These are phyloP conservation scores for Aphanocladium album DNA, from an alignment of 2,329 filamentous ascomycete genomes.

Conservation along the genomic window DNA sequence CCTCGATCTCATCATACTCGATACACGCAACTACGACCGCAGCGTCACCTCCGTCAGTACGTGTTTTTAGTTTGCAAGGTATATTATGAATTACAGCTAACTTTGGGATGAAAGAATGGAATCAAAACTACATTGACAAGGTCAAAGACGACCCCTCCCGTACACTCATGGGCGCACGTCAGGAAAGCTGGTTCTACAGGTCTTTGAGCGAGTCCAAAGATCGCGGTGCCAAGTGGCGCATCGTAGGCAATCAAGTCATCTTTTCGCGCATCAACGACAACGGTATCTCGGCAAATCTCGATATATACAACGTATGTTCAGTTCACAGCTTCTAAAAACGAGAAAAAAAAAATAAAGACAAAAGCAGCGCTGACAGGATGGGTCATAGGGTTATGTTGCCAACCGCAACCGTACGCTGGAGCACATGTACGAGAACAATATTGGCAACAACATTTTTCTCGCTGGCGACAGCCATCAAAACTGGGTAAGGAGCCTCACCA, in stretches of 20 bases:
- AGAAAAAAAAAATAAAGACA: too few relatives aligned
- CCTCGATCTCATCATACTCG: constrained; percentile 63
- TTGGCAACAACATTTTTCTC: constrained; percentile 68
- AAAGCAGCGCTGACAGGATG: too few relatives aligned
- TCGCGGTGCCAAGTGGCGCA: constrained; percentile 64
- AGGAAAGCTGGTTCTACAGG: constrained; percentile 71
- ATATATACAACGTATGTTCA: too few relatives aligned
- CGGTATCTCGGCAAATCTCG: constrained; percentile 23
- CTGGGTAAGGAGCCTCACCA: constrained; percentile 42
- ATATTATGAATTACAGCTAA: constrained; percentile 7
- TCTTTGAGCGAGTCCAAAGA: constrained; percentile 51
- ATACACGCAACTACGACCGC: constrained; percentile 65
- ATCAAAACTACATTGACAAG: constrained; percentile 54
- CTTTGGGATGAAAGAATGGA: constrained; percentile 45
- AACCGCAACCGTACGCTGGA: constrained; percentile 68
- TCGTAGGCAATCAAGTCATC: constrained; percentile 67
- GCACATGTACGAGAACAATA: constrained; percentile 61
- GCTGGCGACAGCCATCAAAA: constrained; percentile 65
- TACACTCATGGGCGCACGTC: constrained; percentile 64
- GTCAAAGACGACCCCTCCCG: constrained; percentile 64
- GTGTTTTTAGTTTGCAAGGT: not conserved
- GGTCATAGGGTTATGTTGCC: constrained; percentile 54
- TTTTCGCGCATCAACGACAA: constrained; percentile 51
- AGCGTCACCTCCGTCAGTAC: constrained; percentile 48
- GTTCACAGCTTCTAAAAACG: too few relatives aligned